These are phyloP conservation scores for Fulvia fulva DNA, from an alignment of 2,329 filamentous ascomycete species.

Conservation along the genomic window DNA sequence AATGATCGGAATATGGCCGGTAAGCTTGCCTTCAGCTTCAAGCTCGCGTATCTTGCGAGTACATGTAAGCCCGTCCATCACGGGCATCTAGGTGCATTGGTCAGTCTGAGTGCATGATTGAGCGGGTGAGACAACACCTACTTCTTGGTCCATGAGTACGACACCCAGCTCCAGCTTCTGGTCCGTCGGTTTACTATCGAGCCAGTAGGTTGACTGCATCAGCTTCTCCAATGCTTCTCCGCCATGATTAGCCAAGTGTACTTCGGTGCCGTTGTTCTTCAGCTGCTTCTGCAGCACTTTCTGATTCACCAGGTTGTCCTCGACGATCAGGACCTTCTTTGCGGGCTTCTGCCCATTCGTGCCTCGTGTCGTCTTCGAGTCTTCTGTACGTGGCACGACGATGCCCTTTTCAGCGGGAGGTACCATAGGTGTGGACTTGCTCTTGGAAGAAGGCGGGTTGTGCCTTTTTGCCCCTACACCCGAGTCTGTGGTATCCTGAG, in stretches of 20 bases:
- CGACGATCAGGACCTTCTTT: constrained; percentile 39
- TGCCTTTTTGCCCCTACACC: constrained; percentile 12
- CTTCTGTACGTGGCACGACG: background rate
- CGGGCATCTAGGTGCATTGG: too few species aligned
- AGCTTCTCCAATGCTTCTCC: constrained; percentile 47
- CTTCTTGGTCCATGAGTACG: constrained; percentile 65
- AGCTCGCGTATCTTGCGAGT: constrained; percentile 65
- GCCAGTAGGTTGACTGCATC: constrained; percentile 42
- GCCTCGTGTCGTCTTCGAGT: background rate
- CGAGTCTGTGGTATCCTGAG: constrained; percentile 26
- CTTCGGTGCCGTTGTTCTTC: constrained; percentile 44
- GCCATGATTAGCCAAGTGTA: constrained; percentile 48
- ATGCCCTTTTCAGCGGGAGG: constrained; percentile 1
- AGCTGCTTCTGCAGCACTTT: constrained; percentile 49
- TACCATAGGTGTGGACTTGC: constrained; percentile 13
- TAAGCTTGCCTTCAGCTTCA: constrained; percentile 59
- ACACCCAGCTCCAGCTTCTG: constrained; percentile 38
- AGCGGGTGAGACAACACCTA: too few species aligned
- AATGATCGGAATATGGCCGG: constrained; percentile 69
- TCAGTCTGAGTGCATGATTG: too few species aligned
- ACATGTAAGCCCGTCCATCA: constrained; percentile 65
- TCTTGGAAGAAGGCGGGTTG: constrained; percentile 13
- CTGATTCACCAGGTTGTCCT: constrained; percentile 44
- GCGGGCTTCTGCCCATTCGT: constrained; percentile 3
- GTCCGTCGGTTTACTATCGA: constrained; percentile 21